A percentile compares a stretch with the other conserved stretches of the same genome.
Conservation (phyloP, 1,139 yeast species). For the Diutina pseudorugosa region DNA sequence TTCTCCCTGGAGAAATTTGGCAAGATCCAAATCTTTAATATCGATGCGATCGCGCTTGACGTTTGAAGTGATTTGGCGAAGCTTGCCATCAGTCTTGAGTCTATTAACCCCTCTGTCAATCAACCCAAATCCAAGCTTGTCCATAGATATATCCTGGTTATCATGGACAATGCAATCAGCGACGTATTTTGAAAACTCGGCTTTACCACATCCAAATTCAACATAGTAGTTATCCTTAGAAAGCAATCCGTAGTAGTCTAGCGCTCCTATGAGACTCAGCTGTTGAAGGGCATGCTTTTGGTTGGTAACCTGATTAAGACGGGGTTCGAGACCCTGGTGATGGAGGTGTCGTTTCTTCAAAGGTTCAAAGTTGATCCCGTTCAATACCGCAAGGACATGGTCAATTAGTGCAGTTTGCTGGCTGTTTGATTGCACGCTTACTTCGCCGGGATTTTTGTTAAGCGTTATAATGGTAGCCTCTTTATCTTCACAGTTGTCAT, state of each 20-base stretch:
- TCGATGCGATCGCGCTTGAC: conserved; percentile 57
- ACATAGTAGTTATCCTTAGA: conserved; percentile 29
- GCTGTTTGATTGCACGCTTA: background rate
- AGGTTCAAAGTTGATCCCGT: background rate
- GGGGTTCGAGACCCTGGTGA: background rate
- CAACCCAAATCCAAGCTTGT: conserved; percentile 35
- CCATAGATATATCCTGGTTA: background rate
- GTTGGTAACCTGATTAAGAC: conserved; percentile 19
- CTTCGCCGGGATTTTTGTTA: background rate
- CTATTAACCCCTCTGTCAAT: conserved; percentile 72
- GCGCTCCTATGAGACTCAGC: conserved; percentile 64
- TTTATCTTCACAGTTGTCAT: background rate
- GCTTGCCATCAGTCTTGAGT: conserved; percentile 50
- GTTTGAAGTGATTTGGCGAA: conserved; percentile 47
- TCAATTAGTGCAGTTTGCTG: background rate
- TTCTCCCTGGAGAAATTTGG: conserved; percentile 23
- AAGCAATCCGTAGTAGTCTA: conserved; percentile 33
- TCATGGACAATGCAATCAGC: conserved; percentile 30
- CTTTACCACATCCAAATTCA: conserved; percentile 90
- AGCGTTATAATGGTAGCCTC: background rate
- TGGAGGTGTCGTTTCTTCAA: background rate
- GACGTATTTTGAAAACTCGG: conserved; percentile 67
- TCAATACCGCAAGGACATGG: background rate
- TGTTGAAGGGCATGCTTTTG: conserved; percentile 78
- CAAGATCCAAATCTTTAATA: conserved; percentile 60